Base-by-base conservation (phyloP, 2,329 filamentous ascomycete genomes). In the Nemania bipapillata region DNA sequence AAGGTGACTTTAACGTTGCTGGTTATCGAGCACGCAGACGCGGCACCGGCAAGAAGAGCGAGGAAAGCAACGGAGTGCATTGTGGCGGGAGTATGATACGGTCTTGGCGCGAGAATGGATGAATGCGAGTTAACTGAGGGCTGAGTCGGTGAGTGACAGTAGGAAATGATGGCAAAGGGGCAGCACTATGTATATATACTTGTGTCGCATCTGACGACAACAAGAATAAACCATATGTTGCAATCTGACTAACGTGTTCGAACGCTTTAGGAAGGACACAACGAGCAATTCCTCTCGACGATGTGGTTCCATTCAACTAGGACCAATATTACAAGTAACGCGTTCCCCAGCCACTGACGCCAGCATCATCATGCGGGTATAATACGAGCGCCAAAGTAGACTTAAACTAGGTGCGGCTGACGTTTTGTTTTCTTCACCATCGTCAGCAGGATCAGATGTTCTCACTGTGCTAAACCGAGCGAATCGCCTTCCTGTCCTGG, bases 1-100 rank as follows among this genome's bases (percentile, higher is more conserved):
- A 82, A 83, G 40, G 80, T 83, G 53, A 77, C 73, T n/a, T 73
- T 72, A 49, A 80, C 76, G 37, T 73, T 72, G 54, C 61, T 49
- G 12, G 67, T 68, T 17, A 74, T 56, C 40, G 73, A 74, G 70
- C 77, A 78, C 7, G 72, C 70, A 26, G 71, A 28, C 35, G 64
- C 60, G 4, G 62, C 17, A 11, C 67, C 53, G 53, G 66, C 63
- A 26, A 69, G 59, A 22, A 69, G 66, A 35, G 63, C 26, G 40
- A 69, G 55, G 15, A 57, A 62, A 28, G 42, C 37, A 47, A 52
- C 30, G n/a, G 54, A 22, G 45, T 40, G 66, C 69, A 69, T 71
- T 8, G 17, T 69, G 55, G n/a, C 22, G 6, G 26, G 30, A 52
- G 11, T 52, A 1, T 28, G 22, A 35, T 32, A 35, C 6, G 35